Evolutionary conservation across 2,329 filamentous ascomycete genomes (phyloP).

Genomic region (Cordyceps militaris): DNA sequence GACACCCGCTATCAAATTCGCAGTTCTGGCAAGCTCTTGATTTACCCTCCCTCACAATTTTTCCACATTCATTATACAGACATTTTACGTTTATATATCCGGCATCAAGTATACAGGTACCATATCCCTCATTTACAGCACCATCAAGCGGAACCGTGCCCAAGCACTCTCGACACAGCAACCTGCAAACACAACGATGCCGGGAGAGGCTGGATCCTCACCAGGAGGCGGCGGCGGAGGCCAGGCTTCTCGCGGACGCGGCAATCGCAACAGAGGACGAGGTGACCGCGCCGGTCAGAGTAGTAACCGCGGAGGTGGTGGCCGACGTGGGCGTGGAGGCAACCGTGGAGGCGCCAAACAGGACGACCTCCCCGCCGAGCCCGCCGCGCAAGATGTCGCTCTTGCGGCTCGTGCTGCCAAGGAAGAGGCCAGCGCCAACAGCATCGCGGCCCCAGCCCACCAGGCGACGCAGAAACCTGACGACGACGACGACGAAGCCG

Average conservation of each 20-base stretch:
- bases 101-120: neutral
- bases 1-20: slow-evolving; percentile 4
- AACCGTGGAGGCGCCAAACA: slow-evolving; percentile 15
- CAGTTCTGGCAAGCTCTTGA: neutral
- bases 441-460: slow-evolving; percentile 15
- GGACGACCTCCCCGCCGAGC: slow-evolving; percentile 22
- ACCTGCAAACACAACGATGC: slow-evolving; percentile 4
- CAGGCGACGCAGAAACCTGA: slow-evolving; percentile 23
- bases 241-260: slow-evolving; percentile 6
- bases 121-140: too few species aligned
- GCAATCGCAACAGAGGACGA: slow-evolving; percentile 7
- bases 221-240: neutral
- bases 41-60: neutral
- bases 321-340: slow-evolving; percentile 30
- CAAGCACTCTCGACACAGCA: neutral
- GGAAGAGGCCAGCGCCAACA: slow-evolving; percentile 27
- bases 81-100: neutral
- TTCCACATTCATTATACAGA: neutral
- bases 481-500: slow-evolving; percentile 42
- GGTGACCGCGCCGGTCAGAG: slow-evolving; percentile 3
- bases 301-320: slow-evolving; percentile 23
- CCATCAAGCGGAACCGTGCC: neutral
- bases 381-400: slow-evolving; percentile 26
- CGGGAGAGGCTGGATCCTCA: slow-evolving; percentile 4
- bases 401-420: slow-evolving; percentile 25